These are phyloP conservation scores for Eucalyptus pumila DNA, from an alignment of 345 rosid genomes.

Conservation along the genomic window DNA sequence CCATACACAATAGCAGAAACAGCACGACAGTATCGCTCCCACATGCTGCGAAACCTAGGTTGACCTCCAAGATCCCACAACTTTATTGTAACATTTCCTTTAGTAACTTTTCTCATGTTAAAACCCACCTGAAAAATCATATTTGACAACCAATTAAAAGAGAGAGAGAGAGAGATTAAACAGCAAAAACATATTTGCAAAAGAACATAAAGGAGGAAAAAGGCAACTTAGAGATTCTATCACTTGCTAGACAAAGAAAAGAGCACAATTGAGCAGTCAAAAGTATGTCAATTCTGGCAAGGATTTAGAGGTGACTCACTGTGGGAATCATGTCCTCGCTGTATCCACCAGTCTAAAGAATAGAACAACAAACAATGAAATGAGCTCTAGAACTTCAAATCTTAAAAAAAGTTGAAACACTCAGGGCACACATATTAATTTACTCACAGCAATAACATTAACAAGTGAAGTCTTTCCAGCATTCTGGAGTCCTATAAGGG, in stretches of 20 bases:
- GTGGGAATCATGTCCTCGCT: slow-evolving; percentile 95
- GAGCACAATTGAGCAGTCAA: background rate
- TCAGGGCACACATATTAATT: background rate
- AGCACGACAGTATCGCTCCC: slow-evolving; percentile 91
- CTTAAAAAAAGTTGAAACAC: background rate
- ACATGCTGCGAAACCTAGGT: slow-evolving; percentile 95
- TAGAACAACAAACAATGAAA: slow-evolving; percentile 1
- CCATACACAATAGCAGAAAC: slow-evolving; percentile 83
- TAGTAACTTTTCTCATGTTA: slow-evolving; percentile 94
- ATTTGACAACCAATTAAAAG: background rate
- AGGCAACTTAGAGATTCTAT: background rate
- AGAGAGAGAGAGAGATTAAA: background rate
- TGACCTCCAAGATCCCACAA: slow-evolving; percentile 98
- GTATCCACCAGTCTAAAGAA: slow-evolving; percentile 69
- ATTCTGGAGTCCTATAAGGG: slow-evolving; percentile 84
- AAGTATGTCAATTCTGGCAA: background rate
- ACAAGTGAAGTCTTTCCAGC: slow-evolving; percentile 87
- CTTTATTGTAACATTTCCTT: slow-evolving; percentile 90
- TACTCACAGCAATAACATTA: slow-evolving; percentile 67
- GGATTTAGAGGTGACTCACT: slow-evolving; percentile 16
- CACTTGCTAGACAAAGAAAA: background rate
- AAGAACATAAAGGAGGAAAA: background rate
- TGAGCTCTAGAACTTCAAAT: background rate
- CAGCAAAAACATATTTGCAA: background rate
- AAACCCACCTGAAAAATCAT: slow-evolving; percentile 49